Percentiles rank a stretch among this genome's conserved stretches.
These are phyloP conservation scores for Botryococcus braunii DNA, from an alignment of 163 green algal genomes.

Conservation along the genomic window DNA sequence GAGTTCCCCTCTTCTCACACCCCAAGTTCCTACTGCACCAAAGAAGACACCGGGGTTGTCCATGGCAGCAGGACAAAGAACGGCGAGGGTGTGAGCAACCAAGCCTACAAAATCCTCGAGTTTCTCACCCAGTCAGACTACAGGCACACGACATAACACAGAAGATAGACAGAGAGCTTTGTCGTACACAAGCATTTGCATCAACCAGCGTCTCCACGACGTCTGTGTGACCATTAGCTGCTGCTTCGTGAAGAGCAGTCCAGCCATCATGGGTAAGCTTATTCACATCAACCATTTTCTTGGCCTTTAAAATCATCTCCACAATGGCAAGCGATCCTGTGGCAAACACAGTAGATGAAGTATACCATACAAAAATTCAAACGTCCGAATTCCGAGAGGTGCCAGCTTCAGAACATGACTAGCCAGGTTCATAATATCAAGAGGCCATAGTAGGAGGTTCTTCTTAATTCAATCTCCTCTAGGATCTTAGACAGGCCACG, in stretches of 20 bases:
- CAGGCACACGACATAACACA: neutral
- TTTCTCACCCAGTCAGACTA: no score
- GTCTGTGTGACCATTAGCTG: conserved; percentile 22
- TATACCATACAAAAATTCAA: neutral
- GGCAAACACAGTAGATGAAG: no score
- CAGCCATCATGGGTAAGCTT: conserved; percentile 30
- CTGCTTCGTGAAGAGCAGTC: conserved; percentile 37
- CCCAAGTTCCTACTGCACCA: no score
- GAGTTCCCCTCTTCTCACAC: no score
- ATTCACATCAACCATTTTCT: conserved; percentile 18
- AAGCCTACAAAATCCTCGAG: neutral
- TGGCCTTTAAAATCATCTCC: no score
- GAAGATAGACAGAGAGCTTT: neutral
- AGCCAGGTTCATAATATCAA: no score
- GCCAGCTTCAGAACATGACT: neutral
- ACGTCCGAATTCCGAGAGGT: neutral
- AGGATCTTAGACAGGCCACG: no score
- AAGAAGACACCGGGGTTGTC: no score
- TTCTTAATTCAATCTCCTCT: no score
- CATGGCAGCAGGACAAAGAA: neutral
- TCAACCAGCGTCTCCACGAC: conserved; percentile 35
- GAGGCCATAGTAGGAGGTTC: neutral
- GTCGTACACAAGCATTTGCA: conserved; percentile 10
- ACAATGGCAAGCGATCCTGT: no score
- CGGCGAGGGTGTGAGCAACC: neutral